phyloP scores from a whole-genome alignment of 2,329 filamentous ascomycete species.

The Juglanconis oblonga region DNA sequence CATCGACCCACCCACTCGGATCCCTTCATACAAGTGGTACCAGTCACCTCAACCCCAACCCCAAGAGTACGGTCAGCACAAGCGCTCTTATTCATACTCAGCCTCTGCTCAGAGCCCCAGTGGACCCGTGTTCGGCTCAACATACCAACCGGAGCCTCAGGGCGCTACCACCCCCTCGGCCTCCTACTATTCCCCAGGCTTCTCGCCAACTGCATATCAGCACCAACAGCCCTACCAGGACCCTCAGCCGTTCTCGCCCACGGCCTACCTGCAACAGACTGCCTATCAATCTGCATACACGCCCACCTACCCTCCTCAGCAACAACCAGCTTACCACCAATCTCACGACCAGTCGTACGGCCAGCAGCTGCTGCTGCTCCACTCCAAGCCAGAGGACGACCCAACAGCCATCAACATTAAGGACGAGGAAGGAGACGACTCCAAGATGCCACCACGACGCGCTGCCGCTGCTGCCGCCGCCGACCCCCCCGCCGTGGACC shows the following conservation, averaged over 20 bases:
- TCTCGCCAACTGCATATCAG: constrained; percentile 12
- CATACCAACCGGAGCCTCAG: constrained; percentile 11
- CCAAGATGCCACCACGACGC: constrained; percentile 38
- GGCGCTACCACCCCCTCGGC: constrained; percentile 6
- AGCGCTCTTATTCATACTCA: constrained; percentile 18
- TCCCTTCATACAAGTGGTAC: constrained; percentile 12
- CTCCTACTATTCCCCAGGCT: constrained; percentile 9
- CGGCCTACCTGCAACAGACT: not conserved
- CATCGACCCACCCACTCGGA: constrained; percentile 9
- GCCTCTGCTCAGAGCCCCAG: constrained; percentile 15
- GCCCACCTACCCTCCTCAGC: constrained; percentile 20
- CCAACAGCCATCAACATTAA: constrained; percentile 22
- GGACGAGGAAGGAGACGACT: constrained; percentile 17
- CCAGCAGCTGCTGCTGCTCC: too few relatives aligned
- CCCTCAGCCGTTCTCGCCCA: constrained; percentile 13
- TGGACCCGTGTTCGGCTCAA: constrained; percentile 7
- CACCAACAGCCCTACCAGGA: constrained; percentile 11
- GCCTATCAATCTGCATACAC: not conserved
- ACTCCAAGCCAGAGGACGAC: constrained; percentile 22
- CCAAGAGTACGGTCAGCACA: too few relatives aligned
- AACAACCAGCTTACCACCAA: too few relatives aligned
- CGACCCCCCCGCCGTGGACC: constrained; percentile 45
- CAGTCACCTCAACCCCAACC: constrained; percentile 8
- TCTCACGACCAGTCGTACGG: too few relatives aligned
- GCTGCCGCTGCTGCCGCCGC: constrained; percentile 30